phyloP scores from a whole-genome alignment of 2,329 filamentous ascomycete genomes.

The Monosporascus sp. region DNA sequence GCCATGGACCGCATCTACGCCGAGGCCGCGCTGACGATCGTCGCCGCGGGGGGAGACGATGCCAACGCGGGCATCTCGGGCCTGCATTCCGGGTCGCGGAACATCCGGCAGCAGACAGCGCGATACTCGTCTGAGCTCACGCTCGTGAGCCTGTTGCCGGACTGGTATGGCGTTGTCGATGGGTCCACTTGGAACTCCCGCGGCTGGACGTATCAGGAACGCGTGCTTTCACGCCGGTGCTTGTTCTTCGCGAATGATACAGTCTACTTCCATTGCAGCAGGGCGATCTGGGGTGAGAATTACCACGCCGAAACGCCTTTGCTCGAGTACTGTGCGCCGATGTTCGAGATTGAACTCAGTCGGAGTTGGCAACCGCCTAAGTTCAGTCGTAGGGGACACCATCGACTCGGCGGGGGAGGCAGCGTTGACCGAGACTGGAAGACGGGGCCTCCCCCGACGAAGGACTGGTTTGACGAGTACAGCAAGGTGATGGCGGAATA shows the following conservation, averaged over 20 bases:
- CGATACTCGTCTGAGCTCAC: conserved; percentile 1
- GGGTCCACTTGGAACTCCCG: conserved; percentile 8
- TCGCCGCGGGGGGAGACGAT: conserved; percentile 5
- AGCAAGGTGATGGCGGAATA: conserved; percentile 4
- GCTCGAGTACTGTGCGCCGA: background rate
- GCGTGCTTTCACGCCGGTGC: background rate
- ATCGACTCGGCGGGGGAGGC: too few relatives aligned
- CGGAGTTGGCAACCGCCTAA: conserved; percentile 4
- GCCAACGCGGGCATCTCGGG: conserved; percentile 2
- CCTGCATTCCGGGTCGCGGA: background rate
- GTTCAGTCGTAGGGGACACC: background rate
- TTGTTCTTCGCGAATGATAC: conserved; percentile 1
- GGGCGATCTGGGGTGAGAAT: conserved; percentile 4
- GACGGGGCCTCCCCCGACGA: too few relatives aligned
- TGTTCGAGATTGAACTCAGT: conserved; percentile 4
- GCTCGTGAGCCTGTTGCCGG: conserved; percentile 2
- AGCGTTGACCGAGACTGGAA: too few relatives aligned
- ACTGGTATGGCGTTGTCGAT: background rate
- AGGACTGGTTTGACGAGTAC: background rate
- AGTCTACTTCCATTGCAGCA: conserved; percentile 2
- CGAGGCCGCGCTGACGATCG: conserved; percentile 7
- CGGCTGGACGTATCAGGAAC: background rate
- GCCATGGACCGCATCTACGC: conserved; percentile 15
- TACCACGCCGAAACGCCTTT: conserved; percentile 1
- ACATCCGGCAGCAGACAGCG: background rate